Evolutionary conservation across 257 asterid species (phyloP), one percentile per base, ranked within the genome.

Genomic region (Agastache rugosa): DNA sequence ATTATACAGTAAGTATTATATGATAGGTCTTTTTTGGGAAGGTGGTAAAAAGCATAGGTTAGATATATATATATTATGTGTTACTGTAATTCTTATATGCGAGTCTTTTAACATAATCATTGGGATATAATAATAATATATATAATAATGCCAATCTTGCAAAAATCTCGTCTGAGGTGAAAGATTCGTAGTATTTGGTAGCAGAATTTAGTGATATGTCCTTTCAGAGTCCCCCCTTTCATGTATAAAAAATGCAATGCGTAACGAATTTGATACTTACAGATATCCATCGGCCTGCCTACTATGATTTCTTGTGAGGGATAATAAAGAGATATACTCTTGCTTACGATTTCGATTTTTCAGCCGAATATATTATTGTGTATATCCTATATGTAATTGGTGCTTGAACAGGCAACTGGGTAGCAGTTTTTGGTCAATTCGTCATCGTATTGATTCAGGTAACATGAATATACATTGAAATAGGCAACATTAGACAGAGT

Each of bases 221-320:
- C n/a, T 58, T 34, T 58, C 64, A 11, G 31, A 48, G 25, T 6
- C 17, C 59, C 71, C 41, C 58, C 31, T 27, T 27, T 20, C 11
- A 19, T 51, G 69, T 31, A 67, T 58, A 20, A 53, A 20, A 35
- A 48, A 5, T 25, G 65, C 27, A 44, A 58, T 63, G 42, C 58
- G 23, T 58, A 78, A 55, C 55, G 35, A 65, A 66, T 74, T 74
- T 20, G 71, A 78, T 73, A 58, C 73, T 25, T 74, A 78, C 82
- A 50, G 15, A 67, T 48, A 48, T 48, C 55, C n/a, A 39, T 9
- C 44, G 1, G 11, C 3, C 44, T 78, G 74, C 74, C 78, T 64
- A 72, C 75, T 50, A n/a, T 19, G 39, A 73, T 71, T 54, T 44
- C 31, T 67, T 67, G 3, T 10, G 17, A 45, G 72, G 60, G 61